Evolutionary conservation across 1,139 yeast genomes (phyloP).

Genomic region (Taphrina populina): DNA sequence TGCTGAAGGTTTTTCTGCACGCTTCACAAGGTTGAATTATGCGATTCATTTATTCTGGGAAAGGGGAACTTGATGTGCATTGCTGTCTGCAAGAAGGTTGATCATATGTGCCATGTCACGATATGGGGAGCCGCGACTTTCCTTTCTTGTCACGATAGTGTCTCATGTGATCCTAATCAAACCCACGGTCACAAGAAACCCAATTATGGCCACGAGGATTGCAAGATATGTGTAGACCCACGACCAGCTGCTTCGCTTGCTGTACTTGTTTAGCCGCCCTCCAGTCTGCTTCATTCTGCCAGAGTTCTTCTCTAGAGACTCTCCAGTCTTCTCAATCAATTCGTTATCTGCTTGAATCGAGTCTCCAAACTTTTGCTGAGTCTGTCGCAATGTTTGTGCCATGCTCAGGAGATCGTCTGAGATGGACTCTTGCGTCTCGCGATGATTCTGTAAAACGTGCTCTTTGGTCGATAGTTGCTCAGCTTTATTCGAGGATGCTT

Average conservation of each 20-base stretch:
- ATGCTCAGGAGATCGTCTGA: slow-evolving; percentile 28
- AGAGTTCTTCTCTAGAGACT: slow-evolving; percentile 23
- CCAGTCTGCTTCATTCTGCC: slow-evolving; percentile 25
- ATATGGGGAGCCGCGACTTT: no score
- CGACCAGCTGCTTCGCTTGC: slow-evolving; percentile 25
- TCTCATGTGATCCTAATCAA: slow-evolving; percentile 8
- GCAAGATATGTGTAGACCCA: slow-evolving; percentile 21
- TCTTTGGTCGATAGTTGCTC: slow-evolving; percentile 14
- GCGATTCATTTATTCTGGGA: no score
- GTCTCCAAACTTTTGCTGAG: slow-evolving; percentile 25
- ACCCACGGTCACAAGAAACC: slow-evolving; percentile 16
- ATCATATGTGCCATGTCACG: no score
- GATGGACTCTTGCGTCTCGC: slow-evolving; percentile 26
- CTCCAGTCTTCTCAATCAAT: slow-evolving; percentile 28
- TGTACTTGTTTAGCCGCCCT: slow-evolving; percentile 22
- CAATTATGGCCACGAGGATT: slow-evolving; percentile 21
- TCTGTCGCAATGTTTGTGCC: slow-evolving; percentile 28
- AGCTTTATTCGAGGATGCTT: neutral
- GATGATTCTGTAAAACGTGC: slow-evolving; percentile 30
- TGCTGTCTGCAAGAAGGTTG: no score
- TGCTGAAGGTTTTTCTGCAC: no score
- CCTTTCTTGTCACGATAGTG: no score
- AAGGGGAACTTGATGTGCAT: no score
- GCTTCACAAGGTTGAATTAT: no score
- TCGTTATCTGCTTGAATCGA: slow-evolving; percentile 30